A percentile compares a stretch with the other conserved stretches of the same genome.
Evolutionary conservation across 768 basidiomycete species (phyloP).

Genomic region (Astraeus odoratus): DNA sequence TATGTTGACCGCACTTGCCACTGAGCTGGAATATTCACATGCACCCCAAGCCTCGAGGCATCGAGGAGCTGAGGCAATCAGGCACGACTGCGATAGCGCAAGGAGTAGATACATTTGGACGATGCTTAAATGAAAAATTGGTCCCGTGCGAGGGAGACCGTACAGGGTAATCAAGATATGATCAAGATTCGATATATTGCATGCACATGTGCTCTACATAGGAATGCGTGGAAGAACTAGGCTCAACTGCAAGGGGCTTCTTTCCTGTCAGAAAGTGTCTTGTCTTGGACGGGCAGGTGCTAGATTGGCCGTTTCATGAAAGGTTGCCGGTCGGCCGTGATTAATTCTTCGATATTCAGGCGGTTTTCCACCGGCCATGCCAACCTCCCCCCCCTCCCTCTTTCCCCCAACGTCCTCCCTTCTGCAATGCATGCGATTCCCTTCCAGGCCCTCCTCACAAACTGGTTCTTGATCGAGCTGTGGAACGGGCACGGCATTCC

Average conservation of each 20-base stretch:
- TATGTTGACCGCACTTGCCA: neutral
- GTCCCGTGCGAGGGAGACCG: neutral
- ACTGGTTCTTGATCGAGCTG: neutral
- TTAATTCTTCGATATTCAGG: neutral
- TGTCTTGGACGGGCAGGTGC: neutral
- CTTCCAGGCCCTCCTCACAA: neutral
- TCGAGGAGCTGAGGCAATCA: slow-evolving; percentile 8
- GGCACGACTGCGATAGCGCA: neutral
- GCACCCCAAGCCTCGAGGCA: neutral
- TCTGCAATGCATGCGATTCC: neutral
- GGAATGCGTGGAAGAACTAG: neutral
- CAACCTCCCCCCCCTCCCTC: neutral
- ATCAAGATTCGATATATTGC: neutral
- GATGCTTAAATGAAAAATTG: slow-evolving; percentile 2
- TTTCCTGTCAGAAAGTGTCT: neutral
- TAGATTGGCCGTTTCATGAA: neutral
- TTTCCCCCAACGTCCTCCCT: neutral
- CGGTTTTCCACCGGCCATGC: neutral
- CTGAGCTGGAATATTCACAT: too few species aligned
- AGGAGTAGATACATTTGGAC: neutral
- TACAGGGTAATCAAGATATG: neutral
- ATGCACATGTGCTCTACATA: neutral
- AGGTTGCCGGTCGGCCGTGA: neutral
- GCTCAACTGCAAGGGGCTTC: neutral
- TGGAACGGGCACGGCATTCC: neutral